A percentile compares a stretch with the other conserved stretches of the same genome.
phyloP scores from a whole-genome alignment of 495 filamentous ascomycete genomes.

The Massariosphaeria phaeospora region DNA sequence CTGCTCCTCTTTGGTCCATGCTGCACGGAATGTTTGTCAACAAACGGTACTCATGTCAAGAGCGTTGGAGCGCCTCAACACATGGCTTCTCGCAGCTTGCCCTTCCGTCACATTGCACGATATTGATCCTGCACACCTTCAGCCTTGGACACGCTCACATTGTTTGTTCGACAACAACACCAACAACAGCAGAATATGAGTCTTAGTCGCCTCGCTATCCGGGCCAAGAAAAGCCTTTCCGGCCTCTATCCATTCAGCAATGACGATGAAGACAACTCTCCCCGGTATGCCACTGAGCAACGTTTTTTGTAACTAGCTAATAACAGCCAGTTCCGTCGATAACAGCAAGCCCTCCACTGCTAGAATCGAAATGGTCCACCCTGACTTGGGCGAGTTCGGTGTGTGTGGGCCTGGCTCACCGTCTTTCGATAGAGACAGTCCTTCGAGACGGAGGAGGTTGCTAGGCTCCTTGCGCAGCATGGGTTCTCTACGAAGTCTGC shows the following conservation, averaged over 20 bases:
- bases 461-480: conserved; percentile 12
- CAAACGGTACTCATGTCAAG: conserved; percentile 6
- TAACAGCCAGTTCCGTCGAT: background rate
- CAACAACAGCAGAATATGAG: conserved; percentile 12
- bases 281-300: background rate
- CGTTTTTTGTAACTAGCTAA: background rate
- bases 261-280: background rate
- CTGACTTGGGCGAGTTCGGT: conserved; percentile 1
- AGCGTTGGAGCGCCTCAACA: background rate
- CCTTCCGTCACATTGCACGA: background rate
- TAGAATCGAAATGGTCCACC: background rate
- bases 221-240: conserved; percentile 27
- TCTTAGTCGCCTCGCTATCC: conserved; percentile 16
- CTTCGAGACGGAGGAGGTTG: conserved; percentile 9
- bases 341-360: background rate
- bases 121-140: background rate
- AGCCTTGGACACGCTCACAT: background rate
- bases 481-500: background rate
- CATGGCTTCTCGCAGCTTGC: background rate
- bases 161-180: background rate
- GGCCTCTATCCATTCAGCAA: conserved; percentile 17
- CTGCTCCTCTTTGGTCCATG: too few relatives aligned
- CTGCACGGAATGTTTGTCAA: conserved; percentile 19
- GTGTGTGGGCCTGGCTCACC: background rate
- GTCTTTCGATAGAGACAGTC: conserved; percentile 8